Base-by-base conservation (phyloP, 257 asterid species). In the Euphrasia confusa region DNA sequence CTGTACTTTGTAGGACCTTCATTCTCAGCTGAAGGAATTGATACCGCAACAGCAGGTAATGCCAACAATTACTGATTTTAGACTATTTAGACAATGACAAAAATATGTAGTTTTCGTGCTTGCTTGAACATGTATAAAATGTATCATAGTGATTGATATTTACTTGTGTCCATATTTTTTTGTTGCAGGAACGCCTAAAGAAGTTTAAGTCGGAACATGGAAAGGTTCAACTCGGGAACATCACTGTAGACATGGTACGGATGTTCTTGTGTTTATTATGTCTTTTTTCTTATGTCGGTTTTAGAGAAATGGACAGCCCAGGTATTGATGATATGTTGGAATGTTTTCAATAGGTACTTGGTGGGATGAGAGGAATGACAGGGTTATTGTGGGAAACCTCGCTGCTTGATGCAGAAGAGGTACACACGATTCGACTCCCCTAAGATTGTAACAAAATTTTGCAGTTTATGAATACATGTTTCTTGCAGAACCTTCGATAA, bases 341-440 rank as follows among this genome's bases (percentile, higher is more conserved):
- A 9, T 55, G 57, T 65, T 49, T 65, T 69, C 67, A 21, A 65
- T 71, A 93, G 99, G 99, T 93, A 58, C 87, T 93, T 44, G 99
- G 99, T 75, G 99, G 99, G 59, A 93, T 93, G 99, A 87, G 99
- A 81, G 99, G 99, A 69, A 93, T 93, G 97, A 93, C 94, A 35
- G 99, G 99, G 69, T 81, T 93, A 76, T 77, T 93, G 70, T 93
- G 97, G 99, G 99, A 93, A 76, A 89, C 99, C 49, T 93, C 99
- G 44, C 76, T 93, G 71, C 96, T 93, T 77, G 99, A 93, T 70
- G 81, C 99, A 13, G 99, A 93, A 48, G 97, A 93, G 99, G 99
- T 93, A 67, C 61, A 60, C 54, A 37, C 11, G 11, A 0, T 37
- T 37, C 42, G 2, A 37, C 2, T 37, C 11, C 42, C 42, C 59